phyloP scores from a whole-genome alignment of 1,139 yeast species.

The Yamadazyma triangularis region DNA sequence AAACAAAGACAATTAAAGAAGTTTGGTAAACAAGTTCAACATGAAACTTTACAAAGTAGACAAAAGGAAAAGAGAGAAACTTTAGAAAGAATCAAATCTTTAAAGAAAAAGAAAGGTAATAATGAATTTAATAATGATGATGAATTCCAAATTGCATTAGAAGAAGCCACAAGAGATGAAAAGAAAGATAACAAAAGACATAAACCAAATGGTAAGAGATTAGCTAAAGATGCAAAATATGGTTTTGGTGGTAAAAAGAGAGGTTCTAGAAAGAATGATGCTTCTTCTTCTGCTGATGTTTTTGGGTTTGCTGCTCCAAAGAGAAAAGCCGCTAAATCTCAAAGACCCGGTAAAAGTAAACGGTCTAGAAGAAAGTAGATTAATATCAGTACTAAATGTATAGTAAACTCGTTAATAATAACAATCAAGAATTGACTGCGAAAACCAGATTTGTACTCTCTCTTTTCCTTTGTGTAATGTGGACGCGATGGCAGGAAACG shows the following conservation, averaged over 20 bases:
- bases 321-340: constrained; percentile 46
- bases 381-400: no score
- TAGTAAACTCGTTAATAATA: no score
- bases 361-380: constrained; percentile 32
- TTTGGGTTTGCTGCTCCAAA: constrained; percentile 56
- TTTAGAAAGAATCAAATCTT: constrained; percentile 80
- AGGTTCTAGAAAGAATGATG: constrained; percentile 68
- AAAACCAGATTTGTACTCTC: no score
- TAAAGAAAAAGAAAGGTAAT: constrained; percentile 81
- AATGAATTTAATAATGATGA: constrained; percentile 64
- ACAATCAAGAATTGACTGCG: no score
- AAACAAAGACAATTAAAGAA: constrained; percentile 93
- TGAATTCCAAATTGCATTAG: constrained; percentile 72
- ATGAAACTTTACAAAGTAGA: constrained; percentile 89
- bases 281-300: constrained; percentile 68
- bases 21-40: constrained; percentile 96
- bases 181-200: constrained; percentile 35
- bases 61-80: constrained; percentile 92
- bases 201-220: constrained; percentile 57
- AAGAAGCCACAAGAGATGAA: constrained; percentile 67
- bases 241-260: constrained; percentile 74
- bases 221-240: constrained; percentile 61
- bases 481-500: no score
- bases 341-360: constrained; percentile 79
- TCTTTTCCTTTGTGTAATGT: no score